Evolutionary conservation across 257 asterid genomes (phyloP).

Genomic region (Ballota nigra): DNA sequence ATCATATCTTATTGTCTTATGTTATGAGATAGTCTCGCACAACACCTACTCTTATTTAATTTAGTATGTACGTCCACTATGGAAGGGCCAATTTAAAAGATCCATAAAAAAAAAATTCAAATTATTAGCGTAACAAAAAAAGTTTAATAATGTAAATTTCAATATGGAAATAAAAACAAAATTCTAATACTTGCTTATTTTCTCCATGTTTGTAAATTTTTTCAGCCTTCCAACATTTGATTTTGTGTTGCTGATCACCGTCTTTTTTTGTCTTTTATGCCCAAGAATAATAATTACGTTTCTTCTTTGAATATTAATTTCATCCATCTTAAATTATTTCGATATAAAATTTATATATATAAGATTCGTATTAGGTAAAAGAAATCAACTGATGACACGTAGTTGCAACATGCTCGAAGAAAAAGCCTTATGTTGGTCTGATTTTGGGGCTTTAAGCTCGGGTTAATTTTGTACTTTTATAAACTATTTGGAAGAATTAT

Average conservation of each 20-base stretch:
- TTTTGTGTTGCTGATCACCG: not conserved
- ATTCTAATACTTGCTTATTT: not conserved
- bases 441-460: not conserved
- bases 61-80: too few relatives aligned
- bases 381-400: not conserved
- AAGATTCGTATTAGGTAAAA: not conserved
- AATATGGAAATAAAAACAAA: not conserved
- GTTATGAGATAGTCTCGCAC: too few relatives aligned
- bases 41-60: too few relatives aligned
- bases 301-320: not conserved
- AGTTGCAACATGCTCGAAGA: not conserved
- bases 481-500: too few relatives aligned
- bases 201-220: not conserved
- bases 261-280: not conserved
- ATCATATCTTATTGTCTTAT: too few relatives aligned
- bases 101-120: too few relatives aligned
- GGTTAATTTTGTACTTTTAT: too few relatives aligned
- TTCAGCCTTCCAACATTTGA: not conserved
- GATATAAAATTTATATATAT: too few relatives aligned
- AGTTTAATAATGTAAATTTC: not conserved
- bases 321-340: not conserved
- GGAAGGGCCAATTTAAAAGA: too few relatives aligned
- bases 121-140: not conserved
- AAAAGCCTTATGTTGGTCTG: not conserved
- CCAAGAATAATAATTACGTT: not conserved